Base-by-base conservation (phyloP, 2,329 filamentous ascomycete species). In the Lasiodiplodia hormozganensis region DNA sequence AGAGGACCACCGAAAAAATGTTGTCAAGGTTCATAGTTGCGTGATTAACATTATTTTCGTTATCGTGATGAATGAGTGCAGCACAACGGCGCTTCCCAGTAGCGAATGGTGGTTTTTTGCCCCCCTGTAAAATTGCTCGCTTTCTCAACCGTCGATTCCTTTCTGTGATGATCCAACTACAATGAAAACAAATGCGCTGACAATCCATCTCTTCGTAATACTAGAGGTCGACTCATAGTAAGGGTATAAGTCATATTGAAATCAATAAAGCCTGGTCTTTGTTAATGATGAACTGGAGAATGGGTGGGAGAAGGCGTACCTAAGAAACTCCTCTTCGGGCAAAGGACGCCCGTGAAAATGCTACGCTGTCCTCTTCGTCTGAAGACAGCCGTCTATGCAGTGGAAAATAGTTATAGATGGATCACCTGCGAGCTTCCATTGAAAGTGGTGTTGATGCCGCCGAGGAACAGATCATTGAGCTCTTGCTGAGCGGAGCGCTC, bases 141-240 rank as follows among this genome's bases (percentile, higher is more conserved):
- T 28, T 12, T 10, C 57, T 14, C 12, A 18, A 21, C 10, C 36
- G 6, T 14, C 36, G 2, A n/a, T 16, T 12, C 36, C 56, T 31
- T 43, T 18, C 36, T 23, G 11, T n/a, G 12, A 12, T 18, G 23
- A 21, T 14, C 8, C 8, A 16, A 28, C 12, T n/a, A 11, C 12
- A 7, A 16, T 16, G 34, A 38, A 11, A 57, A 47, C 25, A n/a
- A 51, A 16, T 49, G 21, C n/a, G 40, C 25, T 28, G 23, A 52
- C 10, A 53, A 53, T 4, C 12, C 62, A n/a, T 54, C 31, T 65
- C 25, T 10, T 65, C 62, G 12, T 53, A 28, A 14, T 65, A 65
- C 62, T 54, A 65, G 62, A 65, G 62, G 40, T 52, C 28, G 60
- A 64, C 60, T 64, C 60, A 51, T 64, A 64, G 60, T 52, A 52